Evolutionary conservation across 2,329 filamentous ascomycete genomes (phyloP).

Genomic region (Fusarium beomiforme): DNA sequence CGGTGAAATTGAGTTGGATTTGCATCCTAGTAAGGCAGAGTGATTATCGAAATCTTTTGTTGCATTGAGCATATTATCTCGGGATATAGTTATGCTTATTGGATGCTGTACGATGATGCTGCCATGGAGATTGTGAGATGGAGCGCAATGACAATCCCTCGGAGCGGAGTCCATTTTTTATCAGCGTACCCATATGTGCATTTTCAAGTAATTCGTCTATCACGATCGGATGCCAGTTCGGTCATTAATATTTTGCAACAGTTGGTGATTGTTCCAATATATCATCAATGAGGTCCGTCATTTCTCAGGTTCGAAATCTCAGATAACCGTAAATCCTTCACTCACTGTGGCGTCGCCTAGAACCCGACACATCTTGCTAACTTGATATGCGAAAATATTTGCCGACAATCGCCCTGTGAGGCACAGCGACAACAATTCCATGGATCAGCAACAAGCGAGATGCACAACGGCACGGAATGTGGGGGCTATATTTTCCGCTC

Average conservation of each 20-base stretch:
- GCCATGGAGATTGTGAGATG: neutral
- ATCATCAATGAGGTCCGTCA: too few species aligned
- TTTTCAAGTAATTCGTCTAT: neutral
- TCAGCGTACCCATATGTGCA: fast-evolving
- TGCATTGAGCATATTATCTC: neutral
- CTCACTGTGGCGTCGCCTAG: neutral
- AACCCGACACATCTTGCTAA: fast-evolving
- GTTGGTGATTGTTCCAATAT: neutral
- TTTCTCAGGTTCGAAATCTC: fast-evolving
- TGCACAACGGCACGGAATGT: neutral
- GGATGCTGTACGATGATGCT: neutral
- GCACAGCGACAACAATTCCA: neutral
- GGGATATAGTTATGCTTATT: neutral
- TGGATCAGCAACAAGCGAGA: neutral
- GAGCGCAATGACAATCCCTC: neutral
- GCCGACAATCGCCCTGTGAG: neutral
- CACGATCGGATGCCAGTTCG: neutral
- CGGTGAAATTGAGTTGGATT: neutral
- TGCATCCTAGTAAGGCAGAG: neutral
- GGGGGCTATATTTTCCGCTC: neutral
- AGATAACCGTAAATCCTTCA: neutral
- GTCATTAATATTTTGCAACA: fast-evolving
- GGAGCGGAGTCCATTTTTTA: neutral
- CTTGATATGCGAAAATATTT: neutral
- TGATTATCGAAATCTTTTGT: neutral